Conservation (phyloP, 805 yeast genomes). For the Myxozyma lipomycoides region DNA sequence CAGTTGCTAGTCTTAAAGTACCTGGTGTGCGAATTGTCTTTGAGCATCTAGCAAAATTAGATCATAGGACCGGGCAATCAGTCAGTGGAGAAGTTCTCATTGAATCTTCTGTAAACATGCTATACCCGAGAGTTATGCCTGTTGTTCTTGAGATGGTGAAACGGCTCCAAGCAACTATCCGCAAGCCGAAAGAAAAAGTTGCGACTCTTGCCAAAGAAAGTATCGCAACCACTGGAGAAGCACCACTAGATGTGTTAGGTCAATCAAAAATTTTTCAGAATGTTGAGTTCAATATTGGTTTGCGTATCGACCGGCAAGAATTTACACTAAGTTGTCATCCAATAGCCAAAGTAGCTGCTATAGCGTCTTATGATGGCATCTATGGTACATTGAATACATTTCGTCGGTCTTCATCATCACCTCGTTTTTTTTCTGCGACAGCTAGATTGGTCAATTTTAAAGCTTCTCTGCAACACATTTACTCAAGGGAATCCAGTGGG, state of each 20-base stretch:
- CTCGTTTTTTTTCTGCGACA: constrained; percentile 43
- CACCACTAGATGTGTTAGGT: background rate
- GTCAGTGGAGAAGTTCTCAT: constrained; percentile 51
- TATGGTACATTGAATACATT: constrained; percentile 53
- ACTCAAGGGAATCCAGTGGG: constrained; percentile 85
- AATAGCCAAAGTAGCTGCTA: constrained; percentile 85
- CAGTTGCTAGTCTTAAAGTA: constrained; percentile 26
- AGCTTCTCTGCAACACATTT: constrained; percentile 81
- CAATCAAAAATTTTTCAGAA: constrained; percentile 43
- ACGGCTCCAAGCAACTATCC: constrained; percentile 49
- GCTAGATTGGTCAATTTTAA: constrained; percentile 53
- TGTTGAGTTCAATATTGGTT: constrained; percentile 57
- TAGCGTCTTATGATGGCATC: constrained; percentile 69
- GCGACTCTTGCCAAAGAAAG: background rate
- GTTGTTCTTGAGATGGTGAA: constrained; percentile 57
- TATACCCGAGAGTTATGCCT: constrained; percentile 76
- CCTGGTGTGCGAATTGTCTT: constrained; percentile 27
- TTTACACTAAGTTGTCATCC: constrained; percentile 87
- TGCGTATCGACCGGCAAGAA: constrained; percentile 68
- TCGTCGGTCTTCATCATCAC: constrained; percentile 35
- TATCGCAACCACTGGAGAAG: background rate
- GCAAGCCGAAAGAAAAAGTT: constrained; percentile 13
- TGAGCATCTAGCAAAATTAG: constrained; percentile 9
- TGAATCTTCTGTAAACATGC: constrained; percentile 65
- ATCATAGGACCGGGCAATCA: constrained; percentile 36